These are phyloP conservation scores for Pythium folliculosum DNA, from an alignment of 352 stramenopile species.

Conservation along the genomic window DNA sequence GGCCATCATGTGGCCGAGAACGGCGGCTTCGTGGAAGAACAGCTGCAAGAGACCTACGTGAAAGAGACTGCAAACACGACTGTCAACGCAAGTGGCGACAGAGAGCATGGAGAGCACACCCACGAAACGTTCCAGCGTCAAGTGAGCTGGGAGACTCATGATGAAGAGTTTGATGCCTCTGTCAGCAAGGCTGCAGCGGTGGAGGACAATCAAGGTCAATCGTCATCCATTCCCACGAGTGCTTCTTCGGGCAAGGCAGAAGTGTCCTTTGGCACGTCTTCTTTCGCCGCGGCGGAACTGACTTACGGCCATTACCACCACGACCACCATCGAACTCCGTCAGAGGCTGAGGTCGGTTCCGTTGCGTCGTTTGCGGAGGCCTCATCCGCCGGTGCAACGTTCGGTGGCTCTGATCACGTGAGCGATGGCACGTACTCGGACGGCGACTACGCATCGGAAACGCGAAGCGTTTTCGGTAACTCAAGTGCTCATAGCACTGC, in stretches of 20 bases:
- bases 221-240: constrained; percentile 1
- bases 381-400: constrained; percentile 76
- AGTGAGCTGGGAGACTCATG: constrained; percentile 19
- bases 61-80: background rate
- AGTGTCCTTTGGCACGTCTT: constrained; percentile 32
- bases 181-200: background rate
- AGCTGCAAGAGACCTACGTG: background rate
- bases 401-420: constrained; percentile 69
- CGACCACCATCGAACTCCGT: constrained; percentile 30
- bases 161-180: background rate
- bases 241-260: constrained; percentile 13
- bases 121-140: constrained; percentile 15
- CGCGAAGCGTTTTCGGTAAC: constrained; percentile 66
- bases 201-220: background rate
- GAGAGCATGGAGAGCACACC: background rate
- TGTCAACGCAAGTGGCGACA: background rate
- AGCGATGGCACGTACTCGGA: constrained; percentile 71
- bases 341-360: constrained; percentile 38
- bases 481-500: constrained; percentile 72
- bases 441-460: constrained; percentile 56
- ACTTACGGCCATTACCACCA: constrained; percentile 33
- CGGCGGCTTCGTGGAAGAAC: background rate
- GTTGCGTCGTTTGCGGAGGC: constrained; percentile 61
- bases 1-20: background rate
- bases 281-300: constrained; percentile 29